These are phyloP conservation scores for Thelephora aurantiotincta DNA, from an alignment of 768 basidiomycete genomes.

Conservation along the genomic window DNA sequence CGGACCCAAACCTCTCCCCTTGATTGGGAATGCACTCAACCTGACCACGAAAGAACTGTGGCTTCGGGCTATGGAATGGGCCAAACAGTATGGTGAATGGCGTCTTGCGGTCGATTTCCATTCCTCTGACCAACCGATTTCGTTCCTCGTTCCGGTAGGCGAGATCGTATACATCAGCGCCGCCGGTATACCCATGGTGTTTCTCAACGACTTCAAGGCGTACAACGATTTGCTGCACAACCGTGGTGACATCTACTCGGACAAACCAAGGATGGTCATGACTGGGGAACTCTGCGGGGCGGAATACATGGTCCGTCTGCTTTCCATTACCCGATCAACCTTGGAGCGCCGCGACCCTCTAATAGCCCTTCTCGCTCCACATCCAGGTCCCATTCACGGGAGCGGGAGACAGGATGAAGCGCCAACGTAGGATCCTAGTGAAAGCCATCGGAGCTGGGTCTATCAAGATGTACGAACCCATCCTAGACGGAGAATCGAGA, in stretches of 20 bases:
- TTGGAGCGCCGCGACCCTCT: slow-evolving; percentile 1
- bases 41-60: slow-evolving; percentile 10
- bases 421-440: neutral
- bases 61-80: slow-evolving; percentile 10
- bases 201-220: slow-evolving; percentile 30
- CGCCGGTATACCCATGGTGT: slow-evolving; percentile 28
- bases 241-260: slow-evolving; percentile 34
- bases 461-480: neutral
- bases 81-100: slow-evolving; percentile 8
- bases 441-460: neutral
- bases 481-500: neutral
- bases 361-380: neutral
- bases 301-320: neutral
- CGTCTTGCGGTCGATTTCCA: neutral
- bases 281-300: slow-evolving; percentile 8
- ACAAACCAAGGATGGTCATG: slow-evolving; percentile 25
- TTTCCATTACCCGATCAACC: neutral
- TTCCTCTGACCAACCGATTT: neutral
- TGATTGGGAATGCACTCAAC: slow-evolving; percentile 14
- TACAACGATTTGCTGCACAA: slow-evolving; percentile 32
- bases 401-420: neutral
- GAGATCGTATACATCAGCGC: slow-evolving; percentile 31
- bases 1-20: slow-evolving; percentile 11
- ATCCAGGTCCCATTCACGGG: neutral
- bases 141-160: slow-evolving; percentile 5